phyloP scores from a whole-genome alignment of 768 basidiomycete genomes.

The Naganishia onofrii region DNA sequence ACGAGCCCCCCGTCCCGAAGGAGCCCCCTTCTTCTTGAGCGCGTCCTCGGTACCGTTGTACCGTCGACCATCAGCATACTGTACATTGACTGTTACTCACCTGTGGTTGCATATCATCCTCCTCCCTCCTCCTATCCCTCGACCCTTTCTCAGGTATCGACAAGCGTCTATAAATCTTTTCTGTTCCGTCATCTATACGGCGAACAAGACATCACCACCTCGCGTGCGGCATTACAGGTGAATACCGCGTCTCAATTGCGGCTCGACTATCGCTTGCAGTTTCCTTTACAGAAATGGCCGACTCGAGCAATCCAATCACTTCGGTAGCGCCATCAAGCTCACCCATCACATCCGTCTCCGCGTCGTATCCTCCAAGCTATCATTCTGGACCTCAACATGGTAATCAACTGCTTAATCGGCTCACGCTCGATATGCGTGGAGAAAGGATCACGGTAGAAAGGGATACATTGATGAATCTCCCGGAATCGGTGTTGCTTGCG shows the following conservation, averaged over 20 bases:
- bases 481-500: slow-evolving; percentile 92
- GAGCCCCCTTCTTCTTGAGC: no score
- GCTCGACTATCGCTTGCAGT: not conserved
- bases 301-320: slow-evolving; percentile 49
- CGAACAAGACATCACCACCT: not conserved
- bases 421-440: slow-evolving; percentile 89
- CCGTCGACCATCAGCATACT: no score
- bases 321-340: slow-evolving; percentile 48
- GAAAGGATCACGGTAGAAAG: slow-evolving; percentile 89
- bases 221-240: not conserved
- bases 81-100: no score
- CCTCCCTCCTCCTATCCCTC: no score
- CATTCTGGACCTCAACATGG: slow-evolving; percentile 23
- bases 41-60: no score
- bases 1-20: no score
- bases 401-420: slow-evolving; percentile 67
- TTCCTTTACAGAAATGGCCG: not conserved
- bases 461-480: slow-evolving; percentile 96
- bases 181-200: not conserved
- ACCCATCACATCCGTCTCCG: slow-evolving; percentile 51
- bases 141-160: no score
- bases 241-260: not conserved
- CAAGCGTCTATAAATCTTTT: no score
- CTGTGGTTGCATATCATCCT: no score
- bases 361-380: slow-evolving; percentile 41